Evolutionary conservation across 2,329 filamentous ascomycete genomes (phyloP).

Genomic region (Neofusicoccum sp.): DNA sequence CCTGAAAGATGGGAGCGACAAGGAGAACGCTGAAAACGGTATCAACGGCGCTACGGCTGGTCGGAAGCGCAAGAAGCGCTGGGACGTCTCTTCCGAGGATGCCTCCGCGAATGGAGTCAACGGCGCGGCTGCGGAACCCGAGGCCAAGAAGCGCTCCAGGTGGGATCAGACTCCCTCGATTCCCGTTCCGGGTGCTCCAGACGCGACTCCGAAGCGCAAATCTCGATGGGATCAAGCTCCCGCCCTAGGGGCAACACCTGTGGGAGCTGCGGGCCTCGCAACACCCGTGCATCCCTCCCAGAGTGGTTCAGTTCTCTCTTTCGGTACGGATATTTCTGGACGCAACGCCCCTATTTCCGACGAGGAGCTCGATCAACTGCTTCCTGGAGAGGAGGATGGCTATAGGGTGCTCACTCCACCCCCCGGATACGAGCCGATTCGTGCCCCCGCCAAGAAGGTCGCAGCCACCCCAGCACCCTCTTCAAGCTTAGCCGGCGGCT

Average conservation of each 20-base stretch:
- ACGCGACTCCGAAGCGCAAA: conserved; percentile 62
- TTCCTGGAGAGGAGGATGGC: conserved; percentile 71
- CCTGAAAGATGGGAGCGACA: conserved; percentile 66
- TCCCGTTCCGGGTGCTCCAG: conserved; percentile 50
- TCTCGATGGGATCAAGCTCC: conserved; percentile 94
- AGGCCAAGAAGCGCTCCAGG: conserved; percentile 65
- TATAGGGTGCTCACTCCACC: conserved; percentile 91
- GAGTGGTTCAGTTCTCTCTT: conserved; percentile 56
- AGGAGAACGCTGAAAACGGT: conserved; percentile 58
- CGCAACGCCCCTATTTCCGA: conserved; percentile 84
- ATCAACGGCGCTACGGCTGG: conserved; percentile 59
- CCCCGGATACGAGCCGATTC: conserved; percentile 78
- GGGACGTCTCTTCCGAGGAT: conserved; percentile 72
- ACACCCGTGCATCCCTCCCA: conserved; percentile 74
- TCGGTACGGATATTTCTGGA: conserved; percentile 76
- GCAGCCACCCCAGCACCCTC: conserved; percentile 70
- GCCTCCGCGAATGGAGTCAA: conserved; percentile 47
- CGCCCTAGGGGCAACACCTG: conserved; percentile 64
- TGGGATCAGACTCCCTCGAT: conserved; percentile 74
- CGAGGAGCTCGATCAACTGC: conserved; percentile 87
- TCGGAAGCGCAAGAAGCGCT: conserved; percentile 89
- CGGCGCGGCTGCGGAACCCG: conserved; percentile 26
- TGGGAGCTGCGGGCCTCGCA: conserved; percentile 68
- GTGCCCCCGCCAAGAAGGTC: conserved; percentile 72
- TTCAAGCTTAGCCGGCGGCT: conserved; percentile 65